Percentiles rank a stretch among this genome's conserved stretches.
Evolutionary conservation across 805 yeast genomes (phyloP).

Genomic region (Lachancea quebecensis): DNA sequence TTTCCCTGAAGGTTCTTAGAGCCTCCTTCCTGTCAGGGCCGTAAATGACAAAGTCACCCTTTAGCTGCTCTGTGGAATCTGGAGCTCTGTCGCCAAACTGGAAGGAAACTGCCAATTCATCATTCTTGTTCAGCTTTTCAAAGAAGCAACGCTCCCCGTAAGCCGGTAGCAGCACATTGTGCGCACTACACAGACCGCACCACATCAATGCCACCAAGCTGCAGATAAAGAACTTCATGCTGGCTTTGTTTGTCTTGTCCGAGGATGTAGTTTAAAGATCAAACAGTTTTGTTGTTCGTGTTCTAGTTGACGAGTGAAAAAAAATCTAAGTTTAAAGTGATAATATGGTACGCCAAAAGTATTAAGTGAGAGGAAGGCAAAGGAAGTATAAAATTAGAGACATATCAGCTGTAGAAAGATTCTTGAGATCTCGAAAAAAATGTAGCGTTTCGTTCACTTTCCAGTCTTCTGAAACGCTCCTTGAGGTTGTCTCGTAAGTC

Average conservation of each 20-base stretch:
- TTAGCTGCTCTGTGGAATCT: slow-evolving; percentile 56
- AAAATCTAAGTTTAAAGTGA: too few relatives aligned
- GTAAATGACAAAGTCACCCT: slow-evolving; percentile 57
- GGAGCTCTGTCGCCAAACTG: slow-evolving; percentile 91
- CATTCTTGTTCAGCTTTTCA: slow-evolving; percentile 75
- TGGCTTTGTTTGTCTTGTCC: not conserved
- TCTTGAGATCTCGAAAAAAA: too few relatives aligned
- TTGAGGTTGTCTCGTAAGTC: not conserved
- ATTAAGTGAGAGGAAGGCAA: too few relatives aligned
- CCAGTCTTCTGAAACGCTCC: too few relatives aligned
- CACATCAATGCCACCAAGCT: slow-evolving; percentile 1
- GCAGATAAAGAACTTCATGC: not conserved
- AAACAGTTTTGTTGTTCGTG: not conserved
- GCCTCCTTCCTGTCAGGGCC: slow-evolving; percentile 40
- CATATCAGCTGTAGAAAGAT: too few relatives aligned
- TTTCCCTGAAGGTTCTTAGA: slow-evolving; percentile 43
- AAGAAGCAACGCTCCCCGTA: slow-evolving; percentile 83
- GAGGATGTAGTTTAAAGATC: not conserved
- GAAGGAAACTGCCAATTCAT: slow-evolving; percentile 79
- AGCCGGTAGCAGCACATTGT: slow-evolving; percentile 76
- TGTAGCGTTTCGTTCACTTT: too few relatives aligned
- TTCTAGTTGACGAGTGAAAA: not conserved
- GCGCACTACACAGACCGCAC: slow-evolving; percentile 39
- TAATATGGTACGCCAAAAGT: too few relatives aligned
- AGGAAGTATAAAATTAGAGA: too few relatives aligned